phyloP scores from a whole-genome alignment of 768 basidiomycete genomes.

The Saitozyma podzolica region DNA sequence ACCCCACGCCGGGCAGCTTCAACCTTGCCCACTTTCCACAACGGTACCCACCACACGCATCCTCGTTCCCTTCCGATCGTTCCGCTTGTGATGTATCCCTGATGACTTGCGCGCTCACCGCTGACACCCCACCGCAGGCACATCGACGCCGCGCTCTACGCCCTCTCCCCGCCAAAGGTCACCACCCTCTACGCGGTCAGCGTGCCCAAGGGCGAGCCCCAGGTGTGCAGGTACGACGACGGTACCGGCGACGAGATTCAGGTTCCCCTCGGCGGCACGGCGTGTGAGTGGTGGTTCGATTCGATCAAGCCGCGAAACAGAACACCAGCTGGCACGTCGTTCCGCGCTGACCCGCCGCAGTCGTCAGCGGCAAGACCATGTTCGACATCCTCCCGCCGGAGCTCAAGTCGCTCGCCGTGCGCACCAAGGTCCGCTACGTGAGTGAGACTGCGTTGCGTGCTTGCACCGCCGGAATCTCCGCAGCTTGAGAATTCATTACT shows the following conservation, averaged over 20 bases:
- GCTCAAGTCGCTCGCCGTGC: constrained; percentile 76
- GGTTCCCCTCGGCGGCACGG: constrained; percentile 84
- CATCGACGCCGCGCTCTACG: constrained; percentile 67
- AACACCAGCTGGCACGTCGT: not conserved
- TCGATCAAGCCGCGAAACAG: not conserved
- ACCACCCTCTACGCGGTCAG: constrained; percentile 79
- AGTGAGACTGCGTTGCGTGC: constrained; percentile 33
- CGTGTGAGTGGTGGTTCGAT: constrained; percentile 60
- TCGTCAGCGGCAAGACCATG: constrained; percentile 70
- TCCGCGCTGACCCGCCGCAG: constrained; percentile 26
- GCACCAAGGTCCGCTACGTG: constrained; percentile 67
- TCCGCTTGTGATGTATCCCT: too few species aligned
- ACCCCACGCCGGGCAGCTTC: too few species aligned
- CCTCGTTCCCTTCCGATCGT: too few species aligned
- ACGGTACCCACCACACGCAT: too few species aligned
- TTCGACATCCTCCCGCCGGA: constrained; percentile 72
- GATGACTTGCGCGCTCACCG: not conserved
- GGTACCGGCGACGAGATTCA: constrained; percentile 78
- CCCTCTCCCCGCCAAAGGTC: constrained; percentile 63
- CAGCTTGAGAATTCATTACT: not conserved
- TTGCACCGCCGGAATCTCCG: not conserved
- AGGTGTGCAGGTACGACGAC: constrained; percentile 77
- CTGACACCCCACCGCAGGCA: constrained; percentile 55
- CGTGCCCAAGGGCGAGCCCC: constrained; percentile 67
- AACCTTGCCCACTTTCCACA: too few species aligned